Conservation (phyloP, 495 filamentous ascomycete species). For the Aspergillus indologenus region DNA sequence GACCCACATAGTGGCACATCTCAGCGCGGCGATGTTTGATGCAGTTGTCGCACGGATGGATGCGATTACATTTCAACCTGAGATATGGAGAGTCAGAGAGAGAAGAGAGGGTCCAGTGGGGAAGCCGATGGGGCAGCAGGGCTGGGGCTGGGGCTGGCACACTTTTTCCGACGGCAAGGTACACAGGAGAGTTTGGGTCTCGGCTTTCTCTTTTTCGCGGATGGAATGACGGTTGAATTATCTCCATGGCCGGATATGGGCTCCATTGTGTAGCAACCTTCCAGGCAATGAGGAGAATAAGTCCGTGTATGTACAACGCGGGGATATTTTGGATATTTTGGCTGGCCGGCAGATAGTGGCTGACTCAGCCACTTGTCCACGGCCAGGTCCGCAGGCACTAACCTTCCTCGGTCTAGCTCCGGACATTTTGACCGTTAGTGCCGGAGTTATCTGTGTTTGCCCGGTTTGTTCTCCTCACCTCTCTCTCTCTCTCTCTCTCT, state of each 20-base stretch:
- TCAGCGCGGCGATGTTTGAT: slow-evolving; percentile 28
- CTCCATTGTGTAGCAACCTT: not conserved
- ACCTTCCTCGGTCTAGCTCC: not conserved
- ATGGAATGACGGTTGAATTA: not conserved
- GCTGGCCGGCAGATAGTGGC: no score
- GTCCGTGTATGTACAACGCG: no score
- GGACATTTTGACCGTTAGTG: no score
- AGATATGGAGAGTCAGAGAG: not conserved
- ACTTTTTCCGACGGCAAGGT: slow-evolving; percentile 24
- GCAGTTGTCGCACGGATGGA: slow-evolving; percentile 41
- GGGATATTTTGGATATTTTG: no score
- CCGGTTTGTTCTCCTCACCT: not conserved
- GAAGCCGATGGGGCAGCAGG: not conserved
- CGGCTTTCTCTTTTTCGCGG: slow-evolving; percentile 22
- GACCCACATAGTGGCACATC: slow-evolving; percentile 30
- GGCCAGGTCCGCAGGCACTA: no score
- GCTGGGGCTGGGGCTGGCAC: no score
- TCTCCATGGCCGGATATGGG: not conserved
- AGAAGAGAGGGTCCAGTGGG: not conserved
- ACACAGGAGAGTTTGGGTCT: slow-evolving; percentile 20
- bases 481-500: not conserved
- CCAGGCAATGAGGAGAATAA: not conserved
- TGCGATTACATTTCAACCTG: slow-evolving; percentile 46
- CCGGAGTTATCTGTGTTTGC: not conserved
- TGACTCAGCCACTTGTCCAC: no score